Evolutionary conservation across 2,329 filamentous ascomycete genomes (phyloP), one percentile per base, ranked within the genome.

Genomic region (Aspergillus sergii): DNA sequence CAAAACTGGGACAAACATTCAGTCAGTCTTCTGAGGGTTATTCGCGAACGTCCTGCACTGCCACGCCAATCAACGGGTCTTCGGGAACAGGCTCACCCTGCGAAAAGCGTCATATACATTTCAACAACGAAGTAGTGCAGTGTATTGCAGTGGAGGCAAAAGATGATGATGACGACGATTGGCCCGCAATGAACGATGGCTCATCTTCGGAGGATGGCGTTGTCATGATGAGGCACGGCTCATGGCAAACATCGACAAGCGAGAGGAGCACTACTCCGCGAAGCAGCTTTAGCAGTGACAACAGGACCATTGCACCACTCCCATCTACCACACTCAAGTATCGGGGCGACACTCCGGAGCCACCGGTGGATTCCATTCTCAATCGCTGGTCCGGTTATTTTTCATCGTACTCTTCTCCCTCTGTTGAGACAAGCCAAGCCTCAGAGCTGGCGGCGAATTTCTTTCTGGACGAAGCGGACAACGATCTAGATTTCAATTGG

Each of bases 41-140:
- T 19, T 41, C 61, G n/a, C 30, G 50, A 32, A 57, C 45, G 10
- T 69, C 73, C 32, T 66, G 69, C 46, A 68, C 72, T 48, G 91
- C 87, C 67, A 84, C 89, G 57, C 85, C 88, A 7, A 87, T 88
- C 41, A 92, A 90, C 1, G 84, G 84, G 12, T 91, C 91, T 0
- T 96, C 93, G 0, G 91, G 90, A 71, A 83, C 78, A 83, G 89
- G 74, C 78, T 93, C 86, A 2, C 86, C 87, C 6, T 83, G 63
- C 79, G 87, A 81, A 78, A 86, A 88, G 72, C 93, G 89, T 64
- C 94, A 97, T 75, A 98, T 99, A 68, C 92, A 96, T 73, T 99
- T 99, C 78, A 95, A 97, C 74, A 92, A 97, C 74, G 91, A 94
- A 79, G 95, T 99, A 2, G 90, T 94, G 75, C 94, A 98, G 76